A percentile compares a stretch with the other conserved stretches of the same genome.
phyloP scores from a whole-genome alignment of 805 yeast species.

The Diddensiella santjacobensis region DNA sequence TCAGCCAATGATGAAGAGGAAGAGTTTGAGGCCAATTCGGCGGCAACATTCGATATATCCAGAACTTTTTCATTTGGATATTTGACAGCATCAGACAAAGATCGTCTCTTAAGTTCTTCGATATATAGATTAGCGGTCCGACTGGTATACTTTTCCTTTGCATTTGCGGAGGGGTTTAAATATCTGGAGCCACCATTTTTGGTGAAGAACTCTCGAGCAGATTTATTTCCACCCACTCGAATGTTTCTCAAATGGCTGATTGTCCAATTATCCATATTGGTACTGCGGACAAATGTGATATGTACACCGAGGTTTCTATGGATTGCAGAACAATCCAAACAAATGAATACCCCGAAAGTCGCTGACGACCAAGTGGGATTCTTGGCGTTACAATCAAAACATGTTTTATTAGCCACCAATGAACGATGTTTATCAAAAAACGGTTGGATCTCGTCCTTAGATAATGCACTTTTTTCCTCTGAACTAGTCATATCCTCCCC shows the following conservation, averaged over 20 bases:
- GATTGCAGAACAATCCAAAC: slow-evolving; percentile 92
- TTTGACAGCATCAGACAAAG: slow-evolving; percentile 58
- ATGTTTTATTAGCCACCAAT: slow-evolving; percentile 68
- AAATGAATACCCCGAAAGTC: slow-evolving; percentile 88
- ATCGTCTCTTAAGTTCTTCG: slow-evolving; percentile 69
- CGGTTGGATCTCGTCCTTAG: slow-evolving; percentile 61
- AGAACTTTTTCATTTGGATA: slow-evolving; percentile 74
- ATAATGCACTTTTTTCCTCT: slow-evolving; percentile 26
- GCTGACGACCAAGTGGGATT: slow-evolving; percentile 99
- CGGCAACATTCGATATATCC: slow-evolving; percentile 40
- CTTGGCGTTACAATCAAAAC: slow-evolving; percentile 91
- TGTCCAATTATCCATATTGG: slow-evolving; percentile 92
- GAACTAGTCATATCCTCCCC: slow-evolving; percentile 5
- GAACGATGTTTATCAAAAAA: slow-evolving; percentile 62
- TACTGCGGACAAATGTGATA: slow-evolving; percentile 88
- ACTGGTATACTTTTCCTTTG: slow-evolving; percentile 75
- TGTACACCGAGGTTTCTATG: slow-evolving; percentile 97
- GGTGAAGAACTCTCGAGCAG: slow-evolving; percentile 74
- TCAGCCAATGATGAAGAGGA: slow-evolving; percentile 16
- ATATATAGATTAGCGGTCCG: slow-evolving; percentile 76
- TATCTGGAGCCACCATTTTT: slow-evolving; percentile 82
- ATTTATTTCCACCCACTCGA: slow-evolving; percentile 90
- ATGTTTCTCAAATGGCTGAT: slow-evolving; percentile 84
- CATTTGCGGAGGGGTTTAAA: slow-evolving; percentile 54
- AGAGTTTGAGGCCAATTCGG: slow-evolving; percentile 20